These are phyloP conservation scores for Prosopis cineraria DNA, from an alignment of 306 rosid genomes.

Conservation along the genomic window DNA sequence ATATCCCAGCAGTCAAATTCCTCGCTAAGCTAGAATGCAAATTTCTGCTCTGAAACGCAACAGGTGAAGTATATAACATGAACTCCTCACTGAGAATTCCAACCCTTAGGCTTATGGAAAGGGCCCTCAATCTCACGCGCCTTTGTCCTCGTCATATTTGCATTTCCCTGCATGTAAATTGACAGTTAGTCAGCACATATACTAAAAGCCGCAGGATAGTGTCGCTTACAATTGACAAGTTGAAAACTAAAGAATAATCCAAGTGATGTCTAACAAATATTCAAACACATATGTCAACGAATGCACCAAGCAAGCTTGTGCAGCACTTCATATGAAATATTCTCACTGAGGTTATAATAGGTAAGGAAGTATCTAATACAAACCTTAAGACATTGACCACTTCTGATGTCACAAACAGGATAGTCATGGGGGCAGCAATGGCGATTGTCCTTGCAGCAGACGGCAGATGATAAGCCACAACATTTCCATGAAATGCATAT, in stretches of 20 bases:
- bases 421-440: conserved; percentile 82
- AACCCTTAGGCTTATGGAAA: conserved; percentile 37
- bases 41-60: conserved; percentile 25
- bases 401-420: conserved; percentile 64
- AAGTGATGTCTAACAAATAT: not conserved
- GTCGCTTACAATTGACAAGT: conserved; percentile 9
- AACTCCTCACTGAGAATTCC: conserved; percentile 44
- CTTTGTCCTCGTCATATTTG: conserved; percentile 46
- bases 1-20: conserved; percentile 12
- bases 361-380: conserved; percentile 27
- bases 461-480: conserved; percentile 60
- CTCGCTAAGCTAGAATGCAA: not conserved
- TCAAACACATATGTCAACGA: not conserved
- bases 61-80: conserved; percentile 25
- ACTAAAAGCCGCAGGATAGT: not conserved
- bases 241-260: conserved; percentile 12
- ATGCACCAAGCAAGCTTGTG: conserved; percentile 16
- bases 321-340: not conserved
- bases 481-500: conserved; percentile 81
- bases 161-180: conserved; percentile 44
- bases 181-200: conserved; percentile 24
- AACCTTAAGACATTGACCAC: conserved; percentile 75
- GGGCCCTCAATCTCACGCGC: conserved; percentile 34
- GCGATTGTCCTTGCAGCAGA: conserved; percentile 72
- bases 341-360: not conserved